Evolutionary conservation across 805 yeast species (phyloP).

Genomic region (Ogataea saltuana): DNA sequence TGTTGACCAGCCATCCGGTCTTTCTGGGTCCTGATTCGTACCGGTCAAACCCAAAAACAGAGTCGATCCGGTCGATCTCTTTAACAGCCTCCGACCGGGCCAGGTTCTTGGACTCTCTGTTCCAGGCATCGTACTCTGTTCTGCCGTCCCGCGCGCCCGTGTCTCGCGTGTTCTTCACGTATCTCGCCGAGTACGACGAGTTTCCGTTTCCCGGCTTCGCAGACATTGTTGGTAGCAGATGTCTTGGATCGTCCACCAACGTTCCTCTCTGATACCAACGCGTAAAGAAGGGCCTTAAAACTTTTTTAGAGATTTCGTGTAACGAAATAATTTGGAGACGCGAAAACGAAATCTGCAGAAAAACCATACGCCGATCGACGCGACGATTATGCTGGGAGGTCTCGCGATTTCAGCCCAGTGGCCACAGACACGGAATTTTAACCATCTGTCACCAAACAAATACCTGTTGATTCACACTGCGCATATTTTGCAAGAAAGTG

Average conservation of each 20-base stretch:
- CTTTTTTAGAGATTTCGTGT: background rate
- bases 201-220: conserved; percentile 23
- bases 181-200: conserved; percentile 30
- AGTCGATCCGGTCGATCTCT: conserved; percentile 68
- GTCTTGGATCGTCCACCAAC: background rate
- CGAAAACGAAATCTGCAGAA: background rate
- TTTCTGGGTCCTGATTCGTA: conserved; percentile 68
- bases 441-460: background rate
- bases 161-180: conserved; percentile 24
- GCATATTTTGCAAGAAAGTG: background rate
- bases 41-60: conserved; percentile 85
- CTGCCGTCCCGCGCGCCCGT: conserved; percentile 1
- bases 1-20: conserved; percentile 90
- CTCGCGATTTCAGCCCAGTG: no score
- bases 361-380: conserved; percentile 1
- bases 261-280: background rate
- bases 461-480: background rate
- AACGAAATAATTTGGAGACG: background rate
- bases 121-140: conserved; percentile 5
- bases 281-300: background rate
- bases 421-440: no score
- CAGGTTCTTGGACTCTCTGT: conserved; percentile 14
- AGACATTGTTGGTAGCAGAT: conserved; percentile 20
- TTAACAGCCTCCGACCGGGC: conserved; percentile 53
- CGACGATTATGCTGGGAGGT: no score